These are phyloP conservation scores for Rhynchospora tenuis DNA, from an alignment of 176 grass and related monocot genomes.

Conservation along the genomic window DNA sequence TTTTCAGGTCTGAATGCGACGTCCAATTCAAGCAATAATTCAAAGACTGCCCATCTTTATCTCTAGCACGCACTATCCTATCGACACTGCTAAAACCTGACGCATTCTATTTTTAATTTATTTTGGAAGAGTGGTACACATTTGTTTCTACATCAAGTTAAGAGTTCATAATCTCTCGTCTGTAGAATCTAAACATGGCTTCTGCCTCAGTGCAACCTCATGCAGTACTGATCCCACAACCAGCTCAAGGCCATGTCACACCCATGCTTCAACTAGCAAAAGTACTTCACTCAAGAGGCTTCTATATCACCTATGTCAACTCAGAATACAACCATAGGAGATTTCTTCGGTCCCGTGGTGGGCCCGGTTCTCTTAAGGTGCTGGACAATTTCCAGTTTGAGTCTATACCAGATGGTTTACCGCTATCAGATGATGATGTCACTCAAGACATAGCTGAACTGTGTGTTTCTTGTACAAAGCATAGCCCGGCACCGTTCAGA, in stretches of 20 bases:
- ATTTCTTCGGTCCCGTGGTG: slow-evolving; percentile 44
- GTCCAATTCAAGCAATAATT: slow-evolving; percentile 8
- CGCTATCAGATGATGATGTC: slow-evolving; percentile 36
- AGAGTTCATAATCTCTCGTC: background rate
- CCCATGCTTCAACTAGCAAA: slow-evolving; percentile 72
- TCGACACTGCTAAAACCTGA: background rate
- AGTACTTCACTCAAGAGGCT: slow-evolving; percentile 55
- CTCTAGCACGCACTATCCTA: background rate
- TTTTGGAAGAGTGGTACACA: background rate
- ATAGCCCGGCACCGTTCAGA: slow-evolving; percentile 43
- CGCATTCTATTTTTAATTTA: background rate
- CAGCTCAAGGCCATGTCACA: slow-evolving; percentile 69
- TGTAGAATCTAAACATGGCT: background rate
- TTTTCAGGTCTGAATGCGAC: background rate
- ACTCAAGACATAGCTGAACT: slow-evolving; percentile 67
- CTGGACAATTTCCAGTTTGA: slow-evolving; percentile 44
- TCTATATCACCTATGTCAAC: slow-evolving; percentile 69
- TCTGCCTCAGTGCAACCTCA: slow-evolving; percentile 22
- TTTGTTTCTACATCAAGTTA: background rate
- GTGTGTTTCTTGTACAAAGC: slow-evolving; percentile 38
- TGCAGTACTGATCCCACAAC: slow-evolving; percentile 56
- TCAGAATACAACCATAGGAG: slow-evolving; percentile 64
- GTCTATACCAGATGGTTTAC: slow-evolving; percentile 59
- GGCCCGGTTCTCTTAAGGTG: slow-evolving; percentile 31
- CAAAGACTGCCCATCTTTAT: background rate